phyloP scores from a whole-genome alignment of 2,329 filamentous ascomycete genomes.

The Ophiosphaerella narmari region DNA sequence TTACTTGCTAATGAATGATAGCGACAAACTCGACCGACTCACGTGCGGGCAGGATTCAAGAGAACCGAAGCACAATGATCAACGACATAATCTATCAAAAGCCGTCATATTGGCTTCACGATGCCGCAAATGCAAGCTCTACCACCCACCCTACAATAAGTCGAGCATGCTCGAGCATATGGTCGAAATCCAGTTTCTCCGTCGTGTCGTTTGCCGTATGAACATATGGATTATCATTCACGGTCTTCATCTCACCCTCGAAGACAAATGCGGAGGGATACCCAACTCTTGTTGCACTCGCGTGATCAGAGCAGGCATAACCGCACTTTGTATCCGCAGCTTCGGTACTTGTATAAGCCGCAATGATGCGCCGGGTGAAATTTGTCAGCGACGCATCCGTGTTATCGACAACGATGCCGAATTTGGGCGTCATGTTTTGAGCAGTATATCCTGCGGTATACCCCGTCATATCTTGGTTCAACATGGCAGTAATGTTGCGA shows the following conservation, averaged over 20 bases:
- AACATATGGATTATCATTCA: constrained; percentile 66
- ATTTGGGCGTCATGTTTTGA: constrained; percentile 77
- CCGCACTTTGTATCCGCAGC: constrained; percentile 85
- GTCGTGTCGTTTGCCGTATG: constrained; percentile 71
- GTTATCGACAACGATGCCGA: constrained; percentile 89
- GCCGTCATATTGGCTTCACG: constrained; percentile 46
- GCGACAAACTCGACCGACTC: too few species aligned
- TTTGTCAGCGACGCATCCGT: constrained; percentile 78
- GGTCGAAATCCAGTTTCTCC: constrained; percentile 75
- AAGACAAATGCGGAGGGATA: constrained; percentile 77
- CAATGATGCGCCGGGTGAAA: constrained; percentile 87
- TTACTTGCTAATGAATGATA: too few species aligned
- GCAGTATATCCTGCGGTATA: constrained; percentile 82
- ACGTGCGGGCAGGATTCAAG: too few species aligned
- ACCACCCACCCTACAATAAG: constrained; percentile 81
- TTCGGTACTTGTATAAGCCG: constrained; percentile 83
- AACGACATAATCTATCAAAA: not conserved
- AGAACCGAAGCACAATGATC: too few species aligned
- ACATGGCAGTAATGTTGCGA: constrained; percentile 86
- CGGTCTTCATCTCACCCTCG: constrained; percentile 63
- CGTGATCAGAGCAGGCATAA: constrained; percentile 78
- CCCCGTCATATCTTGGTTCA: constrained; percentile 92
- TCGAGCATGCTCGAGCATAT: constrained; percentile 87
- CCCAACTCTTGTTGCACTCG: constrained; percentile 71
- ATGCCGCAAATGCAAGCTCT: constrained; percentile 77